Conservation (phyloP, 306 rosid genomes). For the Inga laurina region DNA sequence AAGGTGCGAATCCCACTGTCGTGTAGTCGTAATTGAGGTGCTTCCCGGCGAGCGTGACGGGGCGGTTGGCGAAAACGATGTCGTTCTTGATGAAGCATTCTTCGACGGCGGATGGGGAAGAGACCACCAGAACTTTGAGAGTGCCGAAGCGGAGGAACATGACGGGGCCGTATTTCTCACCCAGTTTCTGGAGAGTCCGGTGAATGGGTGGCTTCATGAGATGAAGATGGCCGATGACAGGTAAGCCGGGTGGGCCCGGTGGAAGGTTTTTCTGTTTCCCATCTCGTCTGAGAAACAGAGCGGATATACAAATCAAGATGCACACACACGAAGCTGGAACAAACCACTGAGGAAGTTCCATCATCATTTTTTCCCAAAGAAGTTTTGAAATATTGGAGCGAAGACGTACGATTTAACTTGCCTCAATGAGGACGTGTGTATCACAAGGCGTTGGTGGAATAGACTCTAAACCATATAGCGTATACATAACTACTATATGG, state of each 20-base stretch:
- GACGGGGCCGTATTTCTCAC: constrained; percentile 30
- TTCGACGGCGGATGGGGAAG: constrained; percentile 3
- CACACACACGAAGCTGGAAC: neutral
- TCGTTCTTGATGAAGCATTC: constrained; percentile 43
- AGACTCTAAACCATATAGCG: neutral
- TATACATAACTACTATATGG: too few relatives aligned
- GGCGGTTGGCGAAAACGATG: constrained; percentile 38
- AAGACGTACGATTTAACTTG: neutral
- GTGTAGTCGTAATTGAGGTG: constrained; percentile 31
- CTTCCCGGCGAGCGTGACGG: constrained; percentile 18
- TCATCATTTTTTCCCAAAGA: neutral
- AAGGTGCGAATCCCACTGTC: constrained; percentile 20
- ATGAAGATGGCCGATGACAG: constrained; percentile 49
- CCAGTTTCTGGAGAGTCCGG: constrained; percentile 22
- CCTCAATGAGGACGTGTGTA: neutral
- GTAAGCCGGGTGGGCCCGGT: constrained; percentile 34
- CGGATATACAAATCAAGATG: neutral
- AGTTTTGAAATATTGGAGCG: neutral
- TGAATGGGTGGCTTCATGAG: constrained; percentile 39
- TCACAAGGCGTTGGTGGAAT: neutral
- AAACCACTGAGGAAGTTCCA: neutral
- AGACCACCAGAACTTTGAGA: constrained; percentile 16
- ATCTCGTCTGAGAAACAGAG: neutral
- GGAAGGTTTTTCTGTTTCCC: constrained; percentile 23
- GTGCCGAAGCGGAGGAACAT: constrained; percentile 32